These are phyloP conservation scores for Halophytophthora polymorphica DNA, from an alignment of 352 stramenopile species.

Conservation along the genomic window DNA sequence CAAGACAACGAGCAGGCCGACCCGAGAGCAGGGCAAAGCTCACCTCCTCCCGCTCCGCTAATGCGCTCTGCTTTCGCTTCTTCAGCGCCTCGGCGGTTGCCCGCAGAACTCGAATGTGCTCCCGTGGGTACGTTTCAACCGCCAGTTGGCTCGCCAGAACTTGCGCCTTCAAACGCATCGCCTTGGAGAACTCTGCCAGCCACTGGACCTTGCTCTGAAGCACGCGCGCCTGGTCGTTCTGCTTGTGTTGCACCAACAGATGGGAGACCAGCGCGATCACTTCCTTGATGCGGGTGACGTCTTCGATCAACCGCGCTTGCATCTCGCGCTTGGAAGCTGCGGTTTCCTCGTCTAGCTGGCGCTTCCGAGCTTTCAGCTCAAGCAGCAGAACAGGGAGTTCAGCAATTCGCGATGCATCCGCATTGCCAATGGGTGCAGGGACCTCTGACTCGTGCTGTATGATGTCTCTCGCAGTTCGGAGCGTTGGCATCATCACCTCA, in stretches of 20 bases:
- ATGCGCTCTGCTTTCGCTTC: conserved; percentile 16
- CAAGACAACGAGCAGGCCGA: too few species aligned
- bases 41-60: conserved; percentile 22
- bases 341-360: conserved; percentile 10
- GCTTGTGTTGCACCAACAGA: conserved; percentile 30
- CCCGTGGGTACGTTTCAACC: conserved; percentile 31
- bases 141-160: conserved; percentile 26
- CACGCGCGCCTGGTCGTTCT: conserved; percentile 28
- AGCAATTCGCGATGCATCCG: conserved; percentile 18
- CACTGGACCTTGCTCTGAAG: conserved; percentile 29
- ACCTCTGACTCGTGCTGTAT: too few species aligned
- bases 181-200: conserved; percentile 21
- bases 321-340: conserved; percentile 6
- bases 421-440: not conserved
- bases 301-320: conserved; percentile 13
- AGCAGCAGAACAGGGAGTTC: conserved; percentile 36
- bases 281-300: conserved; percentile 20
- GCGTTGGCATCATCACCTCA: conserved; percentile 27
- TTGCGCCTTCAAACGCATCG: conserved; percentile 26
- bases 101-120: conserved; percentile 16
- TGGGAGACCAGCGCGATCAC: conserved; percentile 18
- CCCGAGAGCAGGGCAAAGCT: not conserved
- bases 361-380: conserved; percentile 22
- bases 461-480: too few species aligned
- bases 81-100: conserved; percentile 18